Evolutionary conservation across 257 asterid species (phyloP), one percentile per base, ranked within the genome.

Genomic region (Solanum bulbocastanum): DNA sequence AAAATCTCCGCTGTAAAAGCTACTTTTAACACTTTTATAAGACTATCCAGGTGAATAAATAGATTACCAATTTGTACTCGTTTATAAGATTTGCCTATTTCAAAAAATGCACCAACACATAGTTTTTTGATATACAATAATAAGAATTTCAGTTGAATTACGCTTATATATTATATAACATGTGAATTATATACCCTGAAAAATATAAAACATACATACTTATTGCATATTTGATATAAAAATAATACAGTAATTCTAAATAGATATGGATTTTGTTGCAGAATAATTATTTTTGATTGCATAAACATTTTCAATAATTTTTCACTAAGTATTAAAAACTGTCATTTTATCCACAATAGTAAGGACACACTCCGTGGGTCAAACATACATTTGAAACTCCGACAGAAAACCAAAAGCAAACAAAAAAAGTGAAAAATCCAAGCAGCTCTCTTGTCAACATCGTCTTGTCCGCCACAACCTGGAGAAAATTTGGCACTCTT

Each of bases 401-500:
- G 86, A 58, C 71, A 85, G 69, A 37, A 74, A 30, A 76, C 66
- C 74, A 83, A 83, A 52, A 65, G 36, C 60, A 56, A 85, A 62
- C 88, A 71, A 86, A 23, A 15, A 23, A 4, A 10, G 16, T 23
- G 18, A 81, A 81, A 74, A 72, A 87, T 78, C 91, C 60, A 86
- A 49, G 72, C 52, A 15, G 25, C n/a, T 83, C 88, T 60, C 18
- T 76, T 39, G 89, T 88, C 91, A 86, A 86, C 93, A 81, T 91
- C 88, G 93, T 87, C 83, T 83, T 81, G 82, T 92, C 90, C 92
- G 92, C 88, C 82, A 33, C 42, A 32, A 71, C n/a, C 25, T 15
- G 25, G 78, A 71, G n/a, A 71, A 33, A 32, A 69, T 32, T 69
- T 32, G 76, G 23, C 39, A 30, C 76, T 69, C 12, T 69, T 7